Evolutionary conservation across 140 eudicot species (phyloP), one percentile per base, ranked within the genome.

Genomic region (Erigeron philadelphicus): DNA sequence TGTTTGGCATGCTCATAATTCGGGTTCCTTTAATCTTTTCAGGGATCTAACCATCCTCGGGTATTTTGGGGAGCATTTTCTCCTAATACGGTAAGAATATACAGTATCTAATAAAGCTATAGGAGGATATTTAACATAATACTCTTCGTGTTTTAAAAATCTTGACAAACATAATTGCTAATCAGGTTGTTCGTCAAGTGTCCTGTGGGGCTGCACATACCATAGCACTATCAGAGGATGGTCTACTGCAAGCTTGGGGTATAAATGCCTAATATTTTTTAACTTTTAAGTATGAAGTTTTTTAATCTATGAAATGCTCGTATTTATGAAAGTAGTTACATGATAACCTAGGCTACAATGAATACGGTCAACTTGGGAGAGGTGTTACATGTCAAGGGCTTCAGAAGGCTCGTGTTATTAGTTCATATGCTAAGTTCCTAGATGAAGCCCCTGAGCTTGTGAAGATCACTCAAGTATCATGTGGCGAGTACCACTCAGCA

Each of bases 381-480:
- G 99, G 95, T 77, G 75, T 94, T 72, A 89, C 97, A 58, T 81
- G 89, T 45, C 97, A 89, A 87, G 99, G 99, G 56, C 89, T 94
- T 71, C 99, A 94, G 76, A 94, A 94, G 85, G 95, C 95, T 44
- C 95, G 83, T 70, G 61, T 89, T 70, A 82, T 94, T 68, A 79
- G 75, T 31, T 87, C 85, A 56, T 94, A 83, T 80, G 94, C 97
- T 61, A 94, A 79, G 63, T 83, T 83, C 40, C 99, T 94, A 57
- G 99, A 94, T 21, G 99, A 94, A 81, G 78, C 95, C 87, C 99
- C 99, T 15, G 99, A 94, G 83, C 84, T 84, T 69, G 99, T 94
- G 78, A 94, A 87, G 86, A 89, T 87, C 67, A 74, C 81, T 72
- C 94, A 82, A 81, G 95, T 94, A 54, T 83, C 99, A 75, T 94